Base-by-base conservation (phyloP, 169 alveolate genomes). In the Eimeria acervulina region DNA sequence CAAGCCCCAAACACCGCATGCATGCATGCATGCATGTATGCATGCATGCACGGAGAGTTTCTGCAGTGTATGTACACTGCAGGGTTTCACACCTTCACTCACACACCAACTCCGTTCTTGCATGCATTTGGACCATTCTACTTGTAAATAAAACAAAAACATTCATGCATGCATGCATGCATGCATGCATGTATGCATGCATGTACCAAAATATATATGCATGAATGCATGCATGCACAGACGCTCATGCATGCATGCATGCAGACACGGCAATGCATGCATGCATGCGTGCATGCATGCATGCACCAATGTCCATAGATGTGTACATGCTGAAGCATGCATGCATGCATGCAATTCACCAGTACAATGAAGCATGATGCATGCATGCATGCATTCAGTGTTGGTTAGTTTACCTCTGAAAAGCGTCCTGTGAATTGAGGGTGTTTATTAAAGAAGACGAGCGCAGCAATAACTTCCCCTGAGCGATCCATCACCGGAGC, bases 371-470 rank as follows among this genome's bases (percentile, higher is more conserved):
- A 7, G n/a, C 15, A 7, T 55, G 26, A 42, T 78, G 88, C 63
- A 42, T 42, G 66, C 63, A 36, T 78, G 88, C 63, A 42, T 47
- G 80, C 80, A 68, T 68, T 36, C 80, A 28, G 10, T 1, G 80
- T 68, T 68, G 36, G 8, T 44, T n/a, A 17, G 42, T 17, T 13
- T 91, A 66, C 88, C 47, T 91, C 90, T 33, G 94, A 63, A 36
- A 87, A 87, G 10, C 36, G 78, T 40, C 91, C 91, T 13, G 4
- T 36, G 59, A 7, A 44, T 13, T 38, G 52, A 28, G 52, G 52
- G 55, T 85, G 93, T 52, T 85, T 85, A 38, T 85, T 85, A 33
- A 89, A 21, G 63, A 89, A 61, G 59, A 89, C 47, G 70, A 89
- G 51, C 10, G 70, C 81, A 19, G 85, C 81, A 42, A 33, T 33